These are phyloP conservation scores for Paramarasmius palmivorus DNA, from an alignment of 1,284 basidiomycete genomes.

Conservation along the genomic window DNA sequence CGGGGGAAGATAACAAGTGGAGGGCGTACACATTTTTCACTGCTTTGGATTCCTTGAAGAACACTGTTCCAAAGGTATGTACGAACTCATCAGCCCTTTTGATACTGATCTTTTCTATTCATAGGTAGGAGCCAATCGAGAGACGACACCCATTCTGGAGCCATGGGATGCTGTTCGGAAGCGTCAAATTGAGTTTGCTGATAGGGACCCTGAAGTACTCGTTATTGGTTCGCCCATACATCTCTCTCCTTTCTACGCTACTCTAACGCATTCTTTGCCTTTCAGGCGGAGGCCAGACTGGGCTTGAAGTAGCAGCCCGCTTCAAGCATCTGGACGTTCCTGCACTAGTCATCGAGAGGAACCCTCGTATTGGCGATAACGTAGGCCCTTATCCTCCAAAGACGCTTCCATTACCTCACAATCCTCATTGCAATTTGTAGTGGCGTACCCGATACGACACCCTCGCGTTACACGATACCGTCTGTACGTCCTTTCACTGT, in stretches of 20 bases:
- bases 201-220: conserved; percentile 28
- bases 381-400: not conserved
- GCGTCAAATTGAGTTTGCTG: conserved; percentile 26
- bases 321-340: conserved; percentile 31
- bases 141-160: conserved; percentile 12
- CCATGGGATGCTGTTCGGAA: conserved; percentile 11
- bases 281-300: conserved; percentile 35
- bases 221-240: conserved; percentile 28
- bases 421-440: conserved; percentile 13
- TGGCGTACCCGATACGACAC: conserved; percentile 51
- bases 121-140: conserved; percentile 31
- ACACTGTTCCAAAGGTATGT: conserved; percentile 30
- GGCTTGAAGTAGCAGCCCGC: conserved; percentile 38
- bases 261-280: no score
- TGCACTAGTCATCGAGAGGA: conserved; percentile 22
- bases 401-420: not conserved
- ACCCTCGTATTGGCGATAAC: conserved; percentile 42
- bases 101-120: not conserved
- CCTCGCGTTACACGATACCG: conserved; percentile 51
- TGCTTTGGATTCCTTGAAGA: conserved; percentile 46
- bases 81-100: not conserved
- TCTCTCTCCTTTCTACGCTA: not conserved
- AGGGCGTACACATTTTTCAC: conserved; percentile 46
- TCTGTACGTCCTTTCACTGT: conserved; percentile 35
- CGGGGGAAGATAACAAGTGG: conserved; percentile 43